phyloP scores from a whole-genome alignment of 1,284 basidiomycete genomes.

The Cystobasidium sp. region DNA sequence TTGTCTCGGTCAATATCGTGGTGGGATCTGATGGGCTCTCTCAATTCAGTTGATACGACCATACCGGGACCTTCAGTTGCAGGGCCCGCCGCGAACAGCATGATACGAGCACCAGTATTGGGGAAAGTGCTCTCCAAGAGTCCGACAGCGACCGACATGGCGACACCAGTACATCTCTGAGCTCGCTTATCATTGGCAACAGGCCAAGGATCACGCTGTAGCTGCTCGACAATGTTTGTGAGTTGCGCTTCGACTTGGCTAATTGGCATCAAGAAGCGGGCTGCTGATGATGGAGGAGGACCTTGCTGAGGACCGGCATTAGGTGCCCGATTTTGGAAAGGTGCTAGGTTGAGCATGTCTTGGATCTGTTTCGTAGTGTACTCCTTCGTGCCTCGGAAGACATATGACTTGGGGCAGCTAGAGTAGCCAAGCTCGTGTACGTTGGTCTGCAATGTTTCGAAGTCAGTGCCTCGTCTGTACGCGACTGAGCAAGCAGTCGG shows the following conservation, averaged over 20 bases:
- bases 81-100: conserved; percentile 96
- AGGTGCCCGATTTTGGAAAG: conserved; percentile 56
- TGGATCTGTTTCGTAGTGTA: conserved; percentile 96
- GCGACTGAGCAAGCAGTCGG: not conserved
- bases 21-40: conserved; percentile 97
- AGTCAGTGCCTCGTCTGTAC: conserved; percentile 21
- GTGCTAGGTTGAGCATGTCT: conserved; percentile 91
- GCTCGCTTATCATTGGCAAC: conserved; percentile 93
- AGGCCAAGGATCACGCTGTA: conserved; percentile 94
- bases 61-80: conserved; percentile 95
- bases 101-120: conserved; percentile 93
- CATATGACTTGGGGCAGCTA: conserved; percentile 96
- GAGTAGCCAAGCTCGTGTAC: conserved; percentile 97
- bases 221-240: conserved; percentile 86
- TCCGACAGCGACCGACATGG: conserved; percentile 92
- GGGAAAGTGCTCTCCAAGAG: conserved; percentile 94
- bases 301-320: conserved; percentile 57
- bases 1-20: conserved; percentile 98
- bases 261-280: conserved; percentile 90
- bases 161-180: conserved; percentile 94
- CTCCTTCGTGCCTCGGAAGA: conserved; percentile 99
- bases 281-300: conserved; percentile 79
- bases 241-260: conserved; percentile 96
- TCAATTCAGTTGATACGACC: conserved; percentile 93
- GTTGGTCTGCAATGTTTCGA: conserved; percentile 70